A percentile compares a stretch with the other conserved stretches of the same genome.
Conservation (phyloP, 352 stramenopile genomes). For the Phytophthora rubi region DNA sequence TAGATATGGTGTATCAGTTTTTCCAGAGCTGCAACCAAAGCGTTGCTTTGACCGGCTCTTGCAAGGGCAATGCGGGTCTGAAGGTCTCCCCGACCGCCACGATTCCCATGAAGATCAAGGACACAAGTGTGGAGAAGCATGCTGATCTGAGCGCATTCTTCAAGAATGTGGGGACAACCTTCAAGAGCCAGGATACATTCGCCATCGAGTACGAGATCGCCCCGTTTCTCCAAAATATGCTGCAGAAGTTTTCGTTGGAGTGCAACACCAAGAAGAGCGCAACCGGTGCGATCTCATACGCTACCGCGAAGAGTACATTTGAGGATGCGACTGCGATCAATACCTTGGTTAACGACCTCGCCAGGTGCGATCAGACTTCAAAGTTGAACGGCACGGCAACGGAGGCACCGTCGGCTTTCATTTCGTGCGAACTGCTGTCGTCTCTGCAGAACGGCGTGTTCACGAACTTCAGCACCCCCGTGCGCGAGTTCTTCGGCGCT, state of each 20-base stretch:
- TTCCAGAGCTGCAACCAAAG: conserved; percentile 64
- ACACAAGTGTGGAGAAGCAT: conserved; percentile 40
- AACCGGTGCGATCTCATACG: conserved; percentile 45
- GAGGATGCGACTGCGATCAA: conserved; percentile 52
- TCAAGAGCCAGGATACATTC: conserved; percentile 46
- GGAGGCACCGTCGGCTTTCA: conserved; percentile 57
- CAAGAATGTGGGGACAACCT: conserved; percentile 38
- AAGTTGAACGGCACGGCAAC: conserved; percentile 44
- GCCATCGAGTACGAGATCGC: conserved; percentile 66
- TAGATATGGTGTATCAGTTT: conserved; percentile 71
- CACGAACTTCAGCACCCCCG: conserved; percentile 73
- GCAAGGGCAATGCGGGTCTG: conserved; percentile 23
- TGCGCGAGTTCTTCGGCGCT: conserved; percentile 58
- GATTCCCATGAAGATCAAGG: conserved; percentile 46
- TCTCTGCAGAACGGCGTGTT: conserved; percentile 78
- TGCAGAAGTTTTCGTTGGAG: conserved; percentile 60
- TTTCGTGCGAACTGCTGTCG: conserved; percentile 71
- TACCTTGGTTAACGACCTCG: conserved; percentile 59
- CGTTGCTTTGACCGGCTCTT: conserved; percentile 40
- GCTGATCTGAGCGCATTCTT: conserved; percentile 41
- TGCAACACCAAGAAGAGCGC: conserved; percentile 44
- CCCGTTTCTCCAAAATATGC: conserved; percentile 60
- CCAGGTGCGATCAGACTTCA: conserved; percentile 52
- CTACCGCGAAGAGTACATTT: conserved; percentile 45
- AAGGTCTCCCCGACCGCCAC: conserved; percentile 40